Base-by-base conservation (phyloP, 1,284 basidiomycete species). In the Apiotrichum porosum region DNA sequence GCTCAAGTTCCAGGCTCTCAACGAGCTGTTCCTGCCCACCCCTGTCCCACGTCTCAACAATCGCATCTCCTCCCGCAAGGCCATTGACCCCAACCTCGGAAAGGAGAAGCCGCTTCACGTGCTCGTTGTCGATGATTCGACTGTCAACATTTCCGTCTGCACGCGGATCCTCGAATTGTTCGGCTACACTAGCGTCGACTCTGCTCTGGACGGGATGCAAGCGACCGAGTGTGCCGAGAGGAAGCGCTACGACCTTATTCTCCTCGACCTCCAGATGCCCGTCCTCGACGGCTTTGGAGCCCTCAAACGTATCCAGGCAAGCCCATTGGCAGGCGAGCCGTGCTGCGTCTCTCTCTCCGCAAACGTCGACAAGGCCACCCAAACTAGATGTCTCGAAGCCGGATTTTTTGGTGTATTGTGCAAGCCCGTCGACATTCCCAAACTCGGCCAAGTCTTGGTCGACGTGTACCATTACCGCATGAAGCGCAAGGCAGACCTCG, bases 231-330 rank as follows among this genome's bases (percentile, higher is more conserved):
- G 54, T 4, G 65, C 63, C 18, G 65, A 70, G 34, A 54, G 53
- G 34, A 60, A 39, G 19, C 49, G 37, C 9, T 71, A 63, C 56
- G 68, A 71, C 42, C 42, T 72, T 32, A 68, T 71, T 37, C 47
- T 71, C 14, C 53, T 71, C 40, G 71, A 73, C 42, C 51, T 71
- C 10, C 66, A 69, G 50, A 73, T 73, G 71, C 69, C 52, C 18
- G 60, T 66, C 3, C 40, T 66, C n/a, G 64, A 66, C 42, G 67
- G 67, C 15, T 69, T 64, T 43, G 57, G 49, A 2, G 58, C 66
- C 3, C 56, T 62, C 9, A 37, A 62, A 35, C 52, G 58, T 9
- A 63, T 69, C 42, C 42, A 42, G 21, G 49, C 45, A 15, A 60
- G 56, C n/a, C 63, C 67, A 0, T 46, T 65, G 9, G 59, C 63